phyloP scores from a whole-genome alignment of 495 filamentous ascomycete species.

The Aspergillus ostianus region DNA sequence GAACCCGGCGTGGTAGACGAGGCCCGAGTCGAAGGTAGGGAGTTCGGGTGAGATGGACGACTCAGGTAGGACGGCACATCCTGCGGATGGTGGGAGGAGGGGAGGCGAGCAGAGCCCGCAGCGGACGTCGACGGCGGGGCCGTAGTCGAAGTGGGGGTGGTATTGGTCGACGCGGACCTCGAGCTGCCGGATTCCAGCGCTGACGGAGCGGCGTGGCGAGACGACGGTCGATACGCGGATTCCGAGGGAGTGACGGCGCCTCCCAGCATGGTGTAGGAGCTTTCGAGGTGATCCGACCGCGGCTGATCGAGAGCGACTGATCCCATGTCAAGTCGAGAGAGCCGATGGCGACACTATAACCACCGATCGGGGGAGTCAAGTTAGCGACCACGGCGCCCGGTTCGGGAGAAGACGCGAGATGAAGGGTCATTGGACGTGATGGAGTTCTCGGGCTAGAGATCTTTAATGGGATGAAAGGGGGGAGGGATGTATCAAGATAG shows the following conservation, averaged over 20 bases:
- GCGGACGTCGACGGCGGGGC: conserved; percentile 40
- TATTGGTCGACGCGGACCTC: conserved; percentile 38
- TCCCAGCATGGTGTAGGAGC: conserved; percentile 52
- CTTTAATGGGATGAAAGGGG: conserved; percentile 10
- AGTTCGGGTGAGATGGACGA: conserved; percentile 26
- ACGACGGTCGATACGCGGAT: conserved; percentile 35
- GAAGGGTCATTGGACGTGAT: conserved; percentile 16
- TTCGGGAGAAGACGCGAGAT: conserved; percentile 13
- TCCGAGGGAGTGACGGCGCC: conserved; percentile 42
- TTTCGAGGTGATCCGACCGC: conserved; percentile 43
- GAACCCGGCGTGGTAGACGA: conserved; percentile 34
- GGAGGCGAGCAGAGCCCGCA: conserved; percentile 36
- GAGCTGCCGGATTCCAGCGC: conserved; percentile 27
- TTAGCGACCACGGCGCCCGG: conserved; percentile 14
- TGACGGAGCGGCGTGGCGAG: conserved; percentile 15
- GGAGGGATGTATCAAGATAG: conserved; percentile 2
- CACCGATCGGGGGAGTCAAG: conserved; percentile 14
- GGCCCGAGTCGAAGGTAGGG: conserved; percentile 26
- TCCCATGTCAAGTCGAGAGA: conserved; percentile 38
- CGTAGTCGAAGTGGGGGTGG: conserved; percentile 40
- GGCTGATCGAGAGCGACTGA: conserved; percentile 47
- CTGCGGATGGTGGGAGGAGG: conserved; percentile 30
- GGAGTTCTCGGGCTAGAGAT: background rate
- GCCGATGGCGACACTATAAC: conserved; percentile 9
- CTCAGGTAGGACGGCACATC: conserved; percentile 45